Evolutionary conservation across 2,329 filamentous ascomycete genomes (phyloP).

Genomic region (Apiospora rasikravindrae): DNA sequence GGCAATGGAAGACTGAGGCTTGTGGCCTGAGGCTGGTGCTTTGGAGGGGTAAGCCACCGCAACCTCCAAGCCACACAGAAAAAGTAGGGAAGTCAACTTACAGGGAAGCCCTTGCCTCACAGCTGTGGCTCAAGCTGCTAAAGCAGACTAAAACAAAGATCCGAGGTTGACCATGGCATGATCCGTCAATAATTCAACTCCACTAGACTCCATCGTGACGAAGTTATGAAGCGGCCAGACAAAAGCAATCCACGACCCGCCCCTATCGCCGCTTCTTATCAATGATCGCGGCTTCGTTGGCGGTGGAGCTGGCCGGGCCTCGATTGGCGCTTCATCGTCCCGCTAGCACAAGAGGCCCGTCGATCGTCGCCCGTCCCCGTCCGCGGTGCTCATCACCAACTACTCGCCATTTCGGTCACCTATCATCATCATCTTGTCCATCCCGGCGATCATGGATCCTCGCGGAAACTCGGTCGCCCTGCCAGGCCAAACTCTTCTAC

Average conservation of each 20-base stretch:
- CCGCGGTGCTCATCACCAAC: not conserved
- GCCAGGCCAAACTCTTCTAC: not conserved
- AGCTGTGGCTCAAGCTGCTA: not conserved
- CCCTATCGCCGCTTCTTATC: constrained; percentile 19
- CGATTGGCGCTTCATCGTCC: constrained; percentile 27
- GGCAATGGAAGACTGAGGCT: not conserved
- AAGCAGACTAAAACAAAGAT: not conserved
- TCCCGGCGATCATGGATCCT: not conserved
- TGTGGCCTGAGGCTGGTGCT: not conserved
- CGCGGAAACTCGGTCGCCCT: not conserved
- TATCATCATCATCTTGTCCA: not conserved
- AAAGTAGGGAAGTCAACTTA: not conserved
- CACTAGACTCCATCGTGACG: constrained; percentile 2
- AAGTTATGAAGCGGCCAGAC: not conserved
- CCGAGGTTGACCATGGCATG: constrained; percentile 3
- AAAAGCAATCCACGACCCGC: not conserved
- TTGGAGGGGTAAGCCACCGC: not conserved
- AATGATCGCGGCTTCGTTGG: constrained; percentile 31
- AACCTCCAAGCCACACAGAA: not conserved
- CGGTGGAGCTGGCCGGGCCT: constrained; percentile 32
- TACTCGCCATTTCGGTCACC: not conserved
- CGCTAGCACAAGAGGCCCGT: not conserved
- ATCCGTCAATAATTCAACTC: not conserved
- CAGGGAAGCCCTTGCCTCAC: not conserved
- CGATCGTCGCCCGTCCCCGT: constrained; percentile 4